Evolutionary conservation across 345 rosid species (phyloP).

Genomic region (Lepidium didymum): DNA sequence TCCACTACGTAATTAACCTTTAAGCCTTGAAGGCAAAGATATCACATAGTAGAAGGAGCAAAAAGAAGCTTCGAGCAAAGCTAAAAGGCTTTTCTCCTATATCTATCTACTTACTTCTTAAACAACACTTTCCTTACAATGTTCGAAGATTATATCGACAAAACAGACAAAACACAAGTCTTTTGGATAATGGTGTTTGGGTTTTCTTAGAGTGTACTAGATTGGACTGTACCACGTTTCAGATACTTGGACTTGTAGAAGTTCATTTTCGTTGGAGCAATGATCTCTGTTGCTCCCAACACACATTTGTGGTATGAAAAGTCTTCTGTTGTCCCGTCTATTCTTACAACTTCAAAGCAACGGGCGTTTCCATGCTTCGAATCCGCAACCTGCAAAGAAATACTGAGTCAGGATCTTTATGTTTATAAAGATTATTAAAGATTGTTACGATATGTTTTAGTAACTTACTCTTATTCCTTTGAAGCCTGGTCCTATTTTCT

Average conservation of each 20-base stretch:
- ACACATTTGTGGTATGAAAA: slow-evolving; percentile 88
- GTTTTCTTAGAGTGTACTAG: background rate
- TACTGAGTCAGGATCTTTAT: background rate
- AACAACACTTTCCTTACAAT: slow-evolving; percentile 4
- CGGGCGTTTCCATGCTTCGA: slow-evolving; percentile 47
- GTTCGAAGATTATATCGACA: background rate
- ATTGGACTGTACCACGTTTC: background rate
- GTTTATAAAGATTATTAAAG: background rate
- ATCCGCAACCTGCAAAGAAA: slow-evolving; percentile 53
- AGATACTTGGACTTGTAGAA: slow-evolving; percentile 37
- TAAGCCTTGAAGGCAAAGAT: slow-evolving; percentile 51
- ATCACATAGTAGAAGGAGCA: slow-evolving; percentile 81
- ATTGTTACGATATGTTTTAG: background rate
- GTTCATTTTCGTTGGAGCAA: slow-evolving; percentile 53
- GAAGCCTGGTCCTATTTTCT: slow-evolving; percentile 71
- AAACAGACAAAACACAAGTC: background rate
- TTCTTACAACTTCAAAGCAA: slow-evolving; percentile 65
- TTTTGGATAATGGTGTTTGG: background rate
- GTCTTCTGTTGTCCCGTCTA: slow-evolving; percentile 67
- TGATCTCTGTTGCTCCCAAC: slow-evolving; percentile 55
- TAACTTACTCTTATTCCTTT: slow-evolving; percentile 52
- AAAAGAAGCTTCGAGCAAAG: slow-evolving; percentile 66
- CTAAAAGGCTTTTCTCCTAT: slow-evolving; percentile 26
- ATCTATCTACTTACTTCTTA: slow-evolving; percentile 2
- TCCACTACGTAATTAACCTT: slow-evolving; percentile 65